Evolutionary conservation across 1,139 yeast genomes (phyloP).

Genomic region (Yamadazyma conglobata): DNA sequence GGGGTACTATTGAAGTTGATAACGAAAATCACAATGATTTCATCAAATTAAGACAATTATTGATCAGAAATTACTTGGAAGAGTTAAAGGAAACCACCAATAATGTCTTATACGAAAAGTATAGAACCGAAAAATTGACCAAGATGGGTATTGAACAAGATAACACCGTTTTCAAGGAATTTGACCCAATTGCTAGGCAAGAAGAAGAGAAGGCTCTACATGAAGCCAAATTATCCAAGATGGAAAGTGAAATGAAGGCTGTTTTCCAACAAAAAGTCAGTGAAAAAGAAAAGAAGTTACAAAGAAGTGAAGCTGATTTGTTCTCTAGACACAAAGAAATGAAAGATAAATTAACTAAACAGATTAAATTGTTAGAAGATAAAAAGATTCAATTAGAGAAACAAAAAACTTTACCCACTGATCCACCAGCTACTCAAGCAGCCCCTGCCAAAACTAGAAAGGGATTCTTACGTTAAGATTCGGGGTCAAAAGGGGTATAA

Average conservation of each 20-base stretch:
- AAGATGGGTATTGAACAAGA: slow-evolving; percentile 92
- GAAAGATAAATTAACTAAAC: slow-evolving; percentile 90
- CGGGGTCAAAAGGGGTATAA: too few relatives aligned
- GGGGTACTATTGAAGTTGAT: slow-evolving; percentile 97
- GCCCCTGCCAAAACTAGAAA: slow-evolving; percentile 49
- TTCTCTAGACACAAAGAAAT: slow-evolving; percentile 95
- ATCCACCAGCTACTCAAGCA: slow-evolving; percentile 49
- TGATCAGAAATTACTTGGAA: slow-evolving; percentile 87
- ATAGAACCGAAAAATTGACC: slow-evolving; percentile 78
- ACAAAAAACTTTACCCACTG: slow-evolving; percentile 55
- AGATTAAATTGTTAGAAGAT: slow-evolving; percentile 85
- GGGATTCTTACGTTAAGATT: slow-evolving; percentile 54
- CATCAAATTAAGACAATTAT: slow-evolving; percentile 81
- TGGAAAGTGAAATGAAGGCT: slow-evolving; percentile 95
- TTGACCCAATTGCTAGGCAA: slow-evolving; percentile 89
- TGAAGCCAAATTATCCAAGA: slow-evolving; percentile 88
- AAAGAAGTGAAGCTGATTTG: slow-evolving; percentile 95
- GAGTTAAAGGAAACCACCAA: slow-evolving; percentile 88
- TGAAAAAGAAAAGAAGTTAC: slow-evolving; percentile 96
- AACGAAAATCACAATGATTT: slow-evolving; percentile 95
- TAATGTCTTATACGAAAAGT: slow-evolving; percentile 76
- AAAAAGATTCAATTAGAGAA: slow-evolving; percentile 81
- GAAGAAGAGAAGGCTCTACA: slow-evolving; percentile 92
- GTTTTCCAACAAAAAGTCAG: slow-evolving; percentile 96
- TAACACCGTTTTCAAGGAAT: slow-evolving; percentile 84